phyloP scores from a whole-genome alignment of 1,284 basidiomycete species.

The Kalmanozyma brasiliensis region DNA sequence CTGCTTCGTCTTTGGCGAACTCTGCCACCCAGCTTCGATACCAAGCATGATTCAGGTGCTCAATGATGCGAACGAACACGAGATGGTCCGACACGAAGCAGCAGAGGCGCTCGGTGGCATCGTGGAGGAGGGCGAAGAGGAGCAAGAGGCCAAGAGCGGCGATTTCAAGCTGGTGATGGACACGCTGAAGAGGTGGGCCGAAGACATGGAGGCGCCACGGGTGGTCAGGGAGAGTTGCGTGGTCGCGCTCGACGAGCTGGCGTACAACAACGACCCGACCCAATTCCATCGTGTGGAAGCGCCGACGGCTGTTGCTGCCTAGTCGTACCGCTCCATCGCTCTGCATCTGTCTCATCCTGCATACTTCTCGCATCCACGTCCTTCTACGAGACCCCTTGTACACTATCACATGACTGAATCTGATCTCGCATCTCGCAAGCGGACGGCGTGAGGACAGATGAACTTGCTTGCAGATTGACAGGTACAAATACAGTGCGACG shows the following conservation, averaged over 20 bases:
- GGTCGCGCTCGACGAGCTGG: slow-evolving; percentile 81
- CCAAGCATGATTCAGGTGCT: slow-evolving; percentile 85
- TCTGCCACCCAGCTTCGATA: slow-evolving; percentile 87
- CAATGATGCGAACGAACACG: slow-evolving; percentile 79
- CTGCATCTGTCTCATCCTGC: background rate
- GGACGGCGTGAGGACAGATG: background rate
- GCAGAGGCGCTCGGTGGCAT: slow-evolving; percentile 98
- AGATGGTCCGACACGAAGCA: slow-evolving; percentile 99
- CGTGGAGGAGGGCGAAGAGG: slow-evolving; percentile 77
- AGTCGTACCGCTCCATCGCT: background rate
- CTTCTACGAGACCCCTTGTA: slow-evolving; percentile 21
- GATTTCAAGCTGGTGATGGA: slow-evolving; percentile 74
- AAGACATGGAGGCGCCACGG: slow-evolving; percentile 79
- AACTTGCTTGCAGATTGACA: slow-evolving; percentile 19
- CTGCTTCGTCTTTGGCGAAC: slow-evolving; percentile 87
- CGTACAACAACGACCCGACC: slow-evolving; percentile 67
- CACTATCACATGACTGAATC: slow-evolving; percentile 11
- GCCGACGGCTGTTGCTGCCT: slow-evolving; percentile 14
- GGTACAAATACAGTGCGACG: slow-evolving; percentile 22
- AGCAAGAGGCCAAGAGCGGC: slow-evolving; percentile 65
- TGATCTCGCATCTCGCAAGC: background rate
- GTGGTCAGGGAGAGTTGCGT: slow-evolving; percentile 97
- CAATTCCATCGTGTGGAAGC: slow-evolving; percentile 65
- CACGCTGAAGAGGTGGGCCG: slow-evolving; percentile 86
- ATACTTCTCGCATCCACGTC: slow-evolving; percentile 1